Percentiles rank a stretch among this genome's conserved stretches.
Conservation (phyloP, 73 alveolate genomes). For the Diophrys appendiculata region DNA sequence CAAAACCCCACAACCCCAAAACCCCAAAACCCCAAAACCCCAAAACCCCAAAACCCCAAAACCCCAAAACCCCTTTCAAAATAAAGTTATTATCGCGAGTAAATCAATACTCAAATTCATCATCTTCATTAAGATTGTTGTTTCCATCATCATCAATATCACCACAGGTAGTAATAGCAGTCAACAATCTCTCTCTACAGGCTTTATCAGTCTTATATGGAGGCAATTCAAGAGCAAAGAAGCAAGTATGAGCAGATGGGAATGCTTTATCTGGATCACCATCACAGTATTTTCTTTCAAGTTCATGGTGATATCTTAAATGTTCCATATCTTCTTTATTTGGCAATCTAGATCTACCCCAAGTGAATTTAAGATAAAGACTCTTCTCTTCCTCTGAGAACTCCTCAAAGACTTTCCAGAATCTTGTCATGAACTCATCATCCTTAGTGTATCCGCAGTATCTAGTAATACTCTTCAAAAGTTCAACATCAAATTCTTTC, state of each 20-base stretch:
- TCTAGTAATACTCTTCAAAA: conserved; percentile 70
- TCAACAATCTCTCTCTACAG: conserved; percentile 57
- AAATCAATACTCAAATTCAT: too few species aligned
- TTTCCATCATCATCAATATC: conserved; percentile 78
- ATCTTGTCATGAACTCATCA: conserved; percentile 57
- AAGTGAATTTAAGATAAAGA: conserved; percentile 75
- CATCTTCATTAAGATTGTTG: conserved; percentile 10
- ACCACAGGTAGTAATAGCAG: conserved; percentile 79
- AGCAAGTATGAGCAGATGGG: conserved; percentile 46
- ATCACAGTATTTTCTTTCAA: not conserved
- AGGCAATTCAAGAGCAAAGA: conserved; percentile 78
- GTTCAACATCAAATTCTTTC: conserved; percentile 80
- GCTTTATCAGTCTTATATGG: conserved; percentile 63
- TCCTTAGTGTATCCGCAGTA: conserved; percentile 64
- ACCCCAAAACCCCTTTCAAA: too few species aligned
- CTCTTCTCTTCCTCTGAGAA: conserved; percentile 75
- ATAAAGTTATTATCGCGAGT: too few species aligned
- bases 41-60: too few species aligned
- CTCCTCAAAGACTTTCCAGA: conserved; percentile 80
- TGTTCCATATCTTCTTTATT: not conserved
- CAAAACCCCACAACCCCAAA: too few species aligned
- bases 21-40: too few species aligned
- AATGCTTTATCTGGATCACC: conserved; percentile 28
- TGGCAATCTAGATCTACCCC: conserved; percentile 86
- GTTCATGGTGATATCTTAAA: not conserved